phyloP scores from a whole-genome alignment of 2,329 filamentous ascomycete genomes.

The Thelonectria olida region DNA sequence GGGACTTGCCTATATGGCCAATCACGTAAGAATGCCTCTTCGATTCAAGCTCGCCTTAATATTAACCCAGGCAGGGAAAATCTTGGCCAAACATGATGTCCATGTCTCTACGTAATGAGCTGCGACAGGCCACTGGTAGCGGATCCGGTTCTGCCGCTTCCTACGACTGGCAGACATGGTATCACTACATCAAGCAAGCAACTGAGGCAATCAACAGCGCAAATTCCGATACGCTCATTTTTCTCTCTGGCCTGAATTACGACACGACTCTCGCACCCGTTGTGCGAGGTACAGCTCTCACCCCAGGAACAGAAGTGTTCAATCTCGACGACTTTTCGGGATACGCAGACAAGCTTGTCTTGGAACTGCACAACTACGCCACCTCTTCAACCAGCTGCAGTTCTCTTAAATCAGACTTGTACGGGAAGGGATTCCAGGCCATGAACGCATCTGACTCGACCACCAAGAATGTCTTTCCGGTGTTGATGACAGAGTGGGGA shows the following conservation, averaged over 20 bases:
- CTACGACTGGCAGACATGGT: conserved; percentile 68
- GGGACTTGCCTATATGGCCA: conserved; percentile 67
- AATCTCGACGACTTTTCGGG: conserved; percentile 55
- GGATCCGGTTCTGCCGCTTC: conserved; percentile 35
- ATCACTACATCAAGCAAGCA: conserved; percentile 58
- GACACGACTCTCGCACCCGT: conserved; percentile 64
- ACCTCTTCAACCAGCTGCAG: conserved; percentile 58
- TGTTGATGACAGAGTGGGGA: conserved; percentile 64
- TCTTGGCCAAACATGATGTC: conserved; percentile 58
- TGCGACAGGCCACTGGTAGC: conserved; percentile 54
- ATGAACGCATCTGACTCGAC: conserved; percentile 49
- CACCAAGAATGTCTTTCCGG: conserved; percentile 48
- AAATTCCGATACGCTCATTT: conserved; percentile 63
- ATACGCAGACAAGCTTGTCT: conserved; percentile 63
- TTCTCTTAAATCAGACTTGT: conserved; percentile 55
- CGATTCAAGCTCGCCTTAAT: rapidly evolving
- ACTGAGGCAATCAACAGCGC: conserved; percentile 59
- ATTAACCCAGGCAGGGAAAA: conserved; percentile 46
- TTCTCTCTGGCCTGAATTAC: conserved; percentile 67
- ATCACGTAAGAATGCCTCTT: conserved; percentile 54
- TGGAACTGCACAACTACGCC: conserved; percentile 71
- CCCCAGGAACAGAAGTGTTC: conserved; percentile 57
- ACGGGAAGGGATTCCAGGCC: conserved; percentile 63
- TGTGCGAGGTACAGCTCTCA: conserved; percentile 56
- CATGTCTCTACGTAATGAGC: conserved; percentile 65